These are phyloP conservation scores for Anacardium occidentale DNA, from an alignment of 345 rosid species.

Conservation along the genomic window DNA sequence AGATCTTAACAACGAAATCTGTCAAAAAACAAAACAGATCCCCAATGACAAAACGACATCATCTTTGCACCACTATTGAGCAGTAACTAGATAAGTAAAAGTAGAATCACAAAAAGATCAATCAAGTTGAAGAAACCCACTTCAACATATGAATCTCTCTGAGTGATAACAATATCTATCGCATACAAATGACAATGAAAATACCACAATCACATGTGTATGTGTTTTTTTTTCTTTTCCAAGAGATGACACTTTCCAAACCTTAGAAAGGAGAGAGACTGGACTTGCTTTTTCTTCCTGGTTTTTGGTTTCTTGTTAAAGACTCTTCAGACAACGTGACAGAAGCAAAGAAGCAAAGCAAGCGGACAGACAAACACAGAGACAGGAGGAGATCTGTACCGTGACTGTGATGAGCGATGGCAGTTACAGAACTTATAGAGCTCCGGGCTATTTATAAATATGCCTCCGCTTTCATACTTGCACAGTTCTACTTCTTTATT, in stretches of 20 bases:
- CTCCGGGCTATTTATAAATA: slow-evolving; percentile 12
- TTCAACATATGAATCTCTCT: background rate
- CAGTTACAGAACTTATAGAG: background rate
- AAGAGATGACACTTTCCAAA: background rate
- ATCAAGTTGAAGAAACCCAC: background rate
- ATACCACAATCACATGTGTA: background rate
- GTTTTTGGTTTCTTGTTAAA: background rate
- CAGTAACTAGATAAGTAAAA: background rate
- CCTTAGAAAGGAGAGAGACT: background rate
- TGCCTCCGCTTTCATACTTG: background rate
- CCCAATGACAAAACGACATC: background rate
- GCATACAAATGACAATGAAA: background rate
- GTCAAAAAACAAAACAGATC: background rate
- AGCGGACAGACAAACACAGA: background rate
- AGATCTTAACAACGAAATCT: slow-evolving; percentile 5
- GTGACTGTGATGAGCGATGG: background rate
- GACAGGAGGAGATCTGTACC: background rate
- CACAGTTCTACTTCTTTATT: background rate
- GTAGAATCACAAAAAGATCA: background rate
- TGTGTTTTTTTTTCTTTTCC: background rate
- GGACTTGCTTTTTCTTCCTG: background rate
- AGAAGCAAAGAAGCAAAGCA: background rate
- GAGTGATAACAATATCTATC: background rate
- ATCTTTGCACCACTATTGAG: background rate
- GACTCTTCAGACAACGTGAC: background rate